Evolutionary conservation across 1,284 basidiomycete genomes (phyloP).

Genomic region (Leccinum fuscescens): DNA sequence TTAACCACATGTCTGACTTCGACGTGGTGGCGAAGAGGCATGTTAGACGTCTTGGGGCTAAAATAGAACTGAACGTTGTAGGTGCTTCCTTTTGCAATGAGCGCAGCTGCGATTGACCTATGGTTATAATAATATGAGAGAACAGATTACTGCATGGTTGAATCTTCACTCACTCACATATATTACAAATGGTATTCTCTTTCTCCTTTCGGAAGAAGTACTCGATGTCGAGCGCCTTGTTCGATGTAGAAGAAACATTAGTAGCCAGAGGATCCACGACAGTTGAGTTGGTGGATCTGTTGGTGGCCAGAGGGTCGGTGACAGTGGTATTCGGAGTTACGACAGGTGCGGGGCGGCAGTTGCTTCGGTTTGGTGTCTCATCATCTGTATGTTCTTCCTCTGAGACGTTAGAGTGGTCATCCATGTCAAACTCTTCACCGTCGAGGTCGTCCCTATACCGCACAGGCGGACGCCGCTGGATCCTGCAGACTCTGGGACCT

Average conservation of each 20-base stretch:
- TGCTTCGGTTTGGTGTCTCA: not conserved
- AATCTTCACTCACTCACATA: not conserved
- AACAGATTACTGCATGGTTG: not conserved
- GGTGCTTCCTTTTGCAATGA: not conserved
- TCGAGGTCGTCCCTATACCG: not conserved
- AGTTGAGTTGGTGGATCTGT: not conserved
- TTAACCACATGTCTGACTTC: not conserved
- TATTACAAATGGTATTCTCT: not conserved
- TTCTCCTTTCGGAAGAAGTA: not conserved
- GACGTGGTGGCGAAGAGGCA: not conserved
- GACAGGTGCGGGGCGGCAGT: too few relatives aligned
- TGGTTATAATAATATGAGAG: not conserved
- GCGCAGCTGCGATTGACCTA: not conserved
- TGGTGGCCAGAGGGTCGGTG: not conserved
- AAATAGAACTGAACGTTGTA: not conserved
- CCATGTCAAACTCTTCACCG: not conserved
- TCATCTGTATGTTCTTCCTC: not conserved
- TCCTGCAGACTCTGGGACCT: not conserved
- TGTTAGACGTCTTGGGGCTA: not conserved
- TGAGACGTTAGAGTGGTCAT: not conserved
- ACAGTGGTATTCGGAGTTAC: not conserved
- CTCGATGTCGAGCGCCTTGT: not conserved
- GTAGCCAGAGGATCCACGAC: not conserved
- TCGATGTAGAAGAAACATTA: not conserved
- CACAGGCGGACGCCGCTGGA: not conserved